Conservation (phyloP, 2,329 filamentous ascomycete species). For the Aspergillus hiratsukae region DNA sequence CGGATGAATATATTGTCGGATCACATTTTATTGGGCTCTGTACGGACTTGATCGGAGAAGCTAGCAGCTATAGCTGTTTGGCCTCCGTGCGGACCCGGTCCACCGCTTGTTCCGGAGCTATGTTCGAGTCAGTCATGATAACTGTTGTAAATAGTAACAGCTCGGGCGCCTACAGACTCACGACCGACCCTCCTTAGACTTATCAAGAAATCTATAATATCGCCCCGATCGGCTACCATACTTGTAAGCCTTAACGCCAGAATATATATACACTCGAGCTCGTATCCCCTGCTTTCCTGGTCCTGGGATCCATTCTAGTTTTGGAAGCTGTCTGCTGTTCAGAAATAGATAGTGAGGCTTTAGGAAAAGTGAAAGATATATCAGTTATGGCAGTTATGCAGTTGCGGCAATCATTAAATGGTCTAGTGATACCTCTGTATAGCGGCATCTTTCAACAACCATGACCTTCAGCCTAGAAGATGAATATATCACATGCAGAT, state of each 20-base stretch:
- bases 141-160: background rate
- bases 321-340: too few relatives aligned
- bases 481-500: background rate
- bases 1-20: background rate
- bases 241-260: background rate
- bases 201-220: background rate
- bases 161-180: background rate
- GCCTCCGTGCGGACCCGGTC: background rate
- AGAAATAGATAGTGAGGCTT: too few relatives aligned
- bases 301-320: background rate
- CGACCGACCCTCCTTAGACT: background rate
- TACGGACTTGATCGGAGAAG: background rate
- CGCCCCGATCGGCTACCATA: background rate
- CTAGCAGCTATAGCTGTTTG: background rate
- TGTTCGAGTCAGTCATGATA: background rate
- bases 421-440: too few relatives aligned
- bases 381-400: too few relatives aligned
- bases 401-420: too few relatives aligned
- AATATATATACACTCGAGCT: background rate
- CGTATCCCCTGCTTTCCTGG: background rate
- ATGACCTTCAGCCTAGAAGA: too few relatives aligned
- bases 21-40: background rate
- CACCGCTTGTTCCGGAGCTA: background rate
- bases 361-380: too few relatives aligned
- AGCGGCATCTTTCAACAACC: too few relatives aligned